Evolutionary conservation across 805 yeast species (phyloP).

Genomic region (Naumovozyma dairenensis): DNA sequence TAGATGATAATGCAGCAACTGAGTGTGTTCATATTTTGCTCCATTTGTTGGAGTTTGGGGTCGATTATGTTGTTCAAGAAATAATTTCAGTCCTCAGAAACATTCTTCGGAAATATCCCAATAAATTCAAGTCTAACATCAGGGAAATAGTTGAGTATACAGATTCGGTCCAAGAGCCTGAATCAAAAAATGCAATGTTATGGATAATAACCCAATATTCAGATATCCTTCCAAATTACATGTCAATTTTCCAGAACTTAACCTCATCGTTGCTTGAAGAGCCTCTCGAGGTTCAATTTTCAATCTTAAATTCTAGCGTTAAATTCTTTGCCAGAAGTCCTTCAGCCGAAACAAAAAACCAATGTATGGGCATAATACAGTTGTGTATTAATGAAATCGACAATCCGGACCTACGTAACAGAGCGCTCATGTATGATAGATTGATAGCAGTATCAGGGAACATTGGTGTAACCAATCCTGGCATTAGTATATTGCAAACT

Average conservation of each 20-base stretch:
- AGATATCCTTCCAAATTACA: slow-evolving; percentile 30
- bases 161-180: slow-evolving; percentile 60
- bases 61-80: slow-evolving; percentile 72
- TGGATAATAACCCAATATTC: slow-evolving; percentile 81
- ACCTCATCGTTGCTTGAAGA: slow-evolving; percentile 44
- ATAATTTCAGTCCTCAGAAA: slow-evolving; percentile 66
- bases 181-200: slow-evolving; percentile 63
- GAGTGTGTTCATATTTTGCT: slow-evolving; percentile 55
- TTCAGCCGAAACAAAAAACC: slow-evolving; percentile 37
- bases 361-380: slow-evolving; percentile 51
- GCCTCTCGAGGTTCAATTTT: slow-evolving; percentile 61
- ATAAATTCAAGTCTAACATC: slow-evolving; percentile 38
- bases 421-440: slow-evolving; percentile 83
- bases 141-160: slow-evolving; percentile 34
- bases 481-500: slow-evolving; percentile 15
- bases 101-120: slow-evolving; percentile 67
- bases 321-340: slow-evolving; percentile 57
- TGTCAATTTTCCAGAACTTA: slow-evolving; percentile 28
- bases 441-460: slow-evolving; percentile 49
- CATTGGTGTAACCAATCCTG: too few relatives aligned
- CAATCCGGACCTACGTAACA: slow-evolving; percentile 78
- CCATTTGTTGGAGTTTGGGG: slow-evolving; percentile 52
- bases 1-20: slow-evolving; percentile 45
- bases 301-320: slow-evolving; percentile 63
- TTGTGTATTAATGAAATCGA: slow-evolving; percentile 63